Base-by-base conservation (phyloP, 2,329 filamentous ascomycete genomes). In the Pseudohalonectria lignicola region DNA sequence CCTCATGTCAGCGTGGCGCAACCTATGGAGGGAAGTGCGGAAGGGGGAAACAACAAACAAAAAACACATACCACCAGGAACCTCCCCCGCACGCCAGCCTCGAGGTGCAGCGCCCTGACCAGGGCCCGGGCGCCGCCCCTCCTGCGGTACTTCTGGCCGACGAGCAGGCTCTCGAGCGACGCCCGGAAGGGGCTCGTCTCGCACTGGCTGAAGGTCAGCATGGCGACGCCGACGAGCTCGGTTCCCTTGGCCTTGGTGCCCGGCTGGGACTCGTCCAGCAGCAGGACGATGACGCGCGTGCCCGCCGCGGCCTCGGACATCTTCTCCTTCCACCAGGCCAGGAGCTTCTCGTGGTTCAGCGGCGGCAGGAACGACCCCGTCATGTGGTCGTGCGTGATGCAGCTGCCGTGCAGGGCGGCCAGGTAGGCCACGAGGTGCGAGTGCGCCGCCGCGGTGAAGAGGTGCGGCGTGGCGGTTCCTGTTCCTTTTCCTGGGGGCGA, bases 311-410 rank as follows among this genome's bases (percentile, higher is more conserved):
- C 62, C 49, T 76, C 67, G 17, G 62, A 57, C 38, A 71, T 65
- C 18, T 64, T 58, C 17, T 64, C 60, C 48, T 68, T 66, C 76
- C 75, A 80, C 63, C 68, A 79, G 8, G 58, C 47, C 21, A 72
- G 57, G 29, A 80, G 67, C 49, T 72, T 73, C 28, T 67, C 60
- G 49, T 73, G 62, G 34, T 66, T 65, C 25, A 79, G 57, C 0
- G 76, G 75, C n/a, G 73, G 71, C 12, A 76, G 59, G 50, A 79
- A 80, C 4, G 66, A 71, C 19, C 71, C 71, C 26, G 74, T 63
- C 44, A 67, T 70, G 49, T 66, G 61, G 55, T 76, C 74, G 42
- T 66, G 59, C 4, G 67, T 69, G 50, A 81, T 75, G 55, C 74
- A 78, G 12, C 66, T 63, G 41, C 64, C 68, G 46, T 79, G 76